A percentile compares a stretch with the other conserved stretches of the same genome.
Conservation (phyloP, 805 yeast species). For the Lipomyces orientalis region DNA sequence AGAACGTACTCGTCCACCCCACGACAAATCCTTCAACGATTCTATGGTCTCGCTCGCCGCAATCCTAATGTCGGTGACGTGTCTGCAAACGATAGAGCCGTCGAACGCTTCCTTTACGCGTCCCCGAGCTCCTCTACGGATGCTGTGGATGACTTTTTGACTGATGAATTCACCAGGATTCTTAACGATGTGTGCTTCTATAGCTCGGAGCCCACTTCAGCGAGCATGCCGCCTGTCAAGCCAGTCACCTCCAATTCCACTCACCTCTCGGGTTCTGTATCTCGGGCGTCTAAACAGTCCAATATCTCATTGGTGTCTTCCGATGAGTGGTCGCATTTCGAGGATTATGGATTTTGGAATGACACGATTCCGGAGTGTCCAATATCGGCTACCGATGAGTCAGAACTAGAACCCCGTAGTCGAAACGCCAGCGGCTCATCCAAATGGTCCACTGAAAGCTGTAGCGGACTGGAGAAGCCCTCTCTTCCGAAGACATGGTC, state of each 20-base stretch:
- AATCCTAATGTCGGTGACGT: conserved; percentile 7
- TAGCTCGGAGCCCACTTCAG: background rate
- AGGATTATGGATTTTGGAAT: background rate
- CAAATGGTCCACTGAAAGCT: background rate
- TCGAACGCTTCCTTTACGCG: conserved; percentile 18
- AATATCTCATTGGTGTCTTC: background rate
- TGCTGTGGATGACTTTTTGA: conserved; percentile 8
- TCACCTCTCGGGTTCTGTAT: background rate
- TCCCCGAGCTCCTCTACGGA: background rate
- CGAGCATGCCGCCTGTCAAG: background rate
- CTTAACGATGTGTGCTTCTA: conserved; percentile 1
- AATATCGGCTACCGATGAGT: background rate
- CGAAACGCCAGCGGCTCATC: conserved; percentile 6
- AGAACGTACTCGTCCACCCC: conserved; percentile 2
- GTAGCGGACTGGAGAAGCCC: background rate
- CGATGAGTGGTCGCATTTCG: conserved; percentile 10
- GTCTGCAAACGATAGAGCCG: background rate
- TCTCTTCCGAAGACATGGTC: background rate
- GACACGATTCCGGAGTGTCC: background rate
- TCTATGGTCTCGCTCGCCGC: conserved; percentile 21
- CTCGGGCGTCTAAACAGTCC: background rate
- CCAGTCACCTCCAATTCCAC: background rate
- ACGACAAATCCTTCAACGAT: conserved; percentile 5
- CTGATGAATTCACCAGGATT: conserved; percentile 19
- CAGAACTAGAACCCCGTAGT: background rate